phyloP scores from a whole-genome alignment of 2,329 filamentous ascomycete species.

The Bretziella fagacearum region DNA sequence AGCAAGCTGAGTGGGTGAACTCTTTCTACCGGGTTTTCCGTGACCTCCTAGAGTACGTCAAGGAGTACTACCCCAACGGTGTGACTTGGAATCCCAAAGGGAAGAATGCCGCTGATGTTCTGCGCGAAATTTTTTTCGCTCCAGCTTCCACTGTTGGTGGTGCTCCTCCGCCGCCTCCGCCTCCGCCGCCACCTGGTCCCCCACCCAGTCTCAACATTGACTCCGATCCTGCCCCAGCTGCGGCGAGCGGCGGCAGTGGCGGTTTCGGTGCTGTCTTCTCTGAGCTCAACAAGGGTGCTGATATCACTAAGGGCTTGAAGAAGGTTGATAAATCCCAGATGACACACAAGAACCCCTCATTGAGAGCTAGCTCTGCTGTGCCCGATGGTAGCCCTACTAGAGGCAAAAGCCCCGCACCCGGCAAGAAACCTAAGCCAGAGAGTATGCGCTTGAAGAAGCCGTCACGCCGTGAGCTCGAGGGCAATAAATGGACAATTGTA shows the following conservation, averaged over 20 bases:
- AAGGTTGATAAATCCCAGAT: constrained; percentile 93
- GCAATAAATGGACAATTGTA: constrained; percentile 86
- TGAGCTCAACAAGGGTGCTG: constrained; percentile 73
- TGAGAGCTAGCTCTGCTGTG: constrained; percentile 58
- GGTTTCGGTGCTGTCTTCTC: constrained; percentile 82
- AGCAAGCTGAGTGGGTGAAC: constrained; percentile 76
- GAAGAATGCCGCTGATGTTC: constrained; percentile 51
- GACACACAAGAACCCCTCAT: constrained; percentile 93
- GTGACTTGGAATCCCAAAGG: constrained; percentile 75
- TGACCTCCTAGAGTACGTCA: constrained; percentile 66
- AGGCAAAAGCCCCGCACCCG: constrained; percentile 73
- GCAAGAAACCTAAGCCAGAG: constrained; percentile 73
- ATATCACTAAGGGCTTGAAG: constrained; percentile 72
- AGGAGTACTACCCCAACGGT: constrained; percentile 62
- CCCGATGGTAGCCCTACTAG: constrained; percentile 41
- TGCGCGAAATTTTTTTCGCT: constrained; percentile 35
- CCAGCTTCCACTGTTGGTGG: constrained; percentile 22
- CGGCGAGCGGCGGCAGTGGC: constrained; percentile 29
- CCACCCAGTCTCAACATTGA: constrained; percentile 43
- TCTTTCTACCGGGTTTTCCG: constrained; percentile 86
- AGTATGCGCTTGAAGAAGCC: constrained; percentile 74
- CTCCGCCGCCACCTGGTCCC: constrained; percentile 54
- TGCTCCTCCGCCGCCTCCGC: constrained; percentile 41
- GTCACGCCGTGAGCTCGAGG: constrained; percentile 59
- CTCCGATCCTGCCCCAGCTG: constrained; percentile 17